Evolutionary conservation across 306 rosid species (phyloP), one percentile per base, ranked within the genome.

Genomic region (Ochetophila trinervis): DNA sequence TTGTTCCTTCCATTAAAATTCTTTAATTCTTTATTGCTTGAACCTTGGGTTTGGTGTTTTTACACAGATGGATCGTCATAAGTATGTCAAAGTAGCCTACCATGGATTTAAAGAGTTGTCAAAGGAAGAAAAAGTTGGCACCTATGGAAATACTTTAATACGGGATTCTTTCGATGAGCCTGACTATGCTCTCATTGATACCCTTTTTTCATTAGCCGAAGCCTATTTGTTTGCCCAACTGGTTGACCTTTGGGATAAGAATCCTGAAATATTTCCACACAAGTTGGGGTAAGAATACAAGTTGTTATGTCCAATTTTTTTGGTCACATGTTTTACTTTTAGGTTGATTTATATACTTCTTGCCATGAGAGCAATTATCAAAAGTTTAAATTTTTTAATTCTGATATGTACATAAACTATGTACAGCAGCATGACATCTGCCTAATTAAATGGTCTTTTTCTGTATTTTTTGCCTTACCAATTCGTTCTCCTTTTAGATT

Each of bases 31-130:
- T 57, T 53, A 19, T 71, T 48, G 40, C 65, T 56, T 51, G 55
- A 40, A 60, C 12, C 24, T 57, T 62, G 73, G 74, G 44, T 47
- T 49, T 66, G 37, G 62, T 74, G 76, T 23, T 51, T 69, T 57
- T 70, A 34, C 80, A 93, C 80, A 93, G 99, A 90, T 93, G 97
- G 99, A 93, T 76, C 90, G 99, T n/a, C 99, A 93, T 82, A 93
- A 93, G 80, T 93, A 93, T 80, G 99, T 93, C 66, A 93, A 90
- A 85, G 91, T 93, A 49, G 97, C 99, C 60, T 93, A 93, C 78
- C 99, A 93, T 81, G 99, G 97, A 72, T 93, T 90, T 71, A 83
- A 76, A 53, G 97, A 90, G 74, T 62, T 93, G 80, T 87, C 97
- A 8, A 93, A 93, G 86, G 99, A 83, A 80, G 94, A 86, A 68